Evolutionary conservation across 2,329 filamentous ascomycete genomes (phyloP), one percentile per base, ranked within the genome.

Genomic region (Botrytis medusae): DNA sequence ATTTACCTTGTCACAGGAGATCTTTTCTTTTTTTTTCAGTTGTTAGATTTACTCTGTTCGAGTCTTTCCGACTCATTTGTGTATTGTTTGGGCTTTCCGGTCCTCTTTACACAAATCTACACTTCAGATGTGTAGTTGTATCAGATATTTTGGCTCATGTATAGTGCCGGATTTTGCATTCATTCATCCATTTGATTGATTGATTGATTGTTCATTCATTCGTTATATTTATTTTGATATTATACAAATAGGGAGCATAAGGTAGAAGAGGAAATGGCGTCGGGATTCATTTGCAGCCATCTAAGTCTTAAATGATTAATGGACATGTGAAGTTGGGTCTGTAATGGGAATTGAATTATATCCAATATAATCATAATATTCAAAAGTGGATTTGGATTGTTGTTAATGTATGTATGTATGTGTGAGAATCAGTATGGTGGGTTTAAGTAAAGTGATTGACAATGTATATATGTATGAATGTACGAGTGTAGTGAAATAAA

Each of bases 31-130:
- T n/a, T 22, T 12, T 61, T 42, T n/a, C 57, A 7, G 16, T 69
- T 34, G 51, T 16, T 32, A 18, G 29, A 25, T 69, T n/a, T 25
- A 18, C 60, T 72, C 61, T 72, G 62, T 67, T 72, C 61, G 61
- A 72, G 70, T 72, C 70, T 59, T 29, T 59, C 22, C n/a, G 62
- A 67, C 70, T 72, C 70, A 46, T 72, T 72, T 72, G 70, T 72
- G 70, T 40, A 72, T 37, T 20, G 63, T 37, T 48, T 46, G 29
- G 61, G 32, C 44, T 20, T 29, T 29, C 37, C 29, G 9, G 34
- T 46, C 10, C 22, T n/a, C 69, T 60, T 37, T 10, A 6, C 48
- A 32, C 70, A 67, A 72, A 72, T 72, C 70, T 72, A 60, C 70
- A 72, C 70, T 20, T 48, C 14, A 20, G 3, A 32, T 44, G 70